Evolutionary conservation across 805 yeast species (phyloP).

Genomic region (Kockiozyma suomiensis): DNA sequence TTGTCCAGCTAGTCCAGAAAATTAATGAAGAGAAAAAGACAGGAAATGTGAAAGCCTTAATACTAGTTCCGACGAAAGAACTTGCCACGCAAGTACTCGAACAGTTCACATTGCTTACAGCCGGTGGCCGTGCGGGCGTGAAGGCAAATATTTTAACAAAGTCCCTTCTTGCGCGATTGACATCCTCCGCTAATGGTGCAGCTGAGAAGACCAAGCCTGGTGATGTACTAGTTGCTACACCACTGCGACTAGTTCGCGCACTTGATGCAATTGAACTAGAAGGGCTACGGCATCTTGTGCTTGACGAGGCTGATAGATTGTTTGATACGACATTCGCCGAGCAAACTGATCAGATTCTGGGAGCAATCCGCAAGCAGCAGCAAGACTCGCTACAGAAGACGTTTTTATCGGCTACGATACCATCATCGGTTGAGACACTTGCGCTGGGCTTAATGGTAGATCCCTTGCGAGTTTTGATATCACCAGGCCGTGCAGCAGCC

Average conservation of each 20-base stretch:
- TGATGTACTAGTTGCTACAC: slow-evolving; percentile 84
- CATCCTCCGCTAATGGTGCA: slow-evolving; percentile 48
- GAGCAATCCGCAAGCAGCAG: slow-evolving; percentile 41
- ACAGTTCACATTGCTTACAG: slow-evolving; percentile 62
- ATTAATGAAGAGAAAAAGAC: slow-evolving; percentile 38
- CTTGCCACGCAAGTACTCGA: slow-evolving; percentile 82
- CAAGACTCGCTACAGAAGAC: slow-evolving; percentile 58
- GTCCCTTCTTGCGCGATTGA: slow-evolving; percentile 50
- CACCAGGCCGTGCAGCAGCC: slow-evolving; percentile 69
- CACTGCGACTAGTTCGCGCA: slow-evolving; percentile 81
- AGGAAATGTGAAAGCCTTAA: slow-evolving; percentile 57
- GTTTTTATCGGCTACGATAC: slow-evolving; percentile 93
- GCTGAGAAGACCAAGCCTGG: slow-evolving; percentile 46
- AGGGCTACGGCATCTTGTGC: slow-evolving; percentile 70
- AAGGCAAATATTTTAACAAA: slow-evolving; percentile 50
- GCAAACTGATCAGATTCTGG: slow-evolving; percentile 84
- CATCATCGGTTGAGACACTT: slow-evolving; percentile 87
- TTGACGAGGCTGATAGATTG: slow-evolving; percentile 95
- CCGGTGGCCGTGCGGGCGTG: slow-evolving; percentile 42
- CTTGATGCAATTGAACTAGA: slow-evolving; percentile 61
- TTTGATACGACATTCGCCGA: slow-evolving; percentile 85
- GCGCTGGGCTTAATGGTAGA: slow-evolving; percentile 83
- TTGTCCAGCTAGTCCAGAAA: slow-evolving; percentile 58
- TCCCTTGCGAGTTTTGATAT: slow-evolving; percentile 84
- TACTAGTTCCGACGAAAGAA: slow-evolving; percentile 94